Evolutionary conservation across 2,329 filamentous ascomycete species (phyloP).

Genomic region (Periglandula ipomoeae): DNA sequence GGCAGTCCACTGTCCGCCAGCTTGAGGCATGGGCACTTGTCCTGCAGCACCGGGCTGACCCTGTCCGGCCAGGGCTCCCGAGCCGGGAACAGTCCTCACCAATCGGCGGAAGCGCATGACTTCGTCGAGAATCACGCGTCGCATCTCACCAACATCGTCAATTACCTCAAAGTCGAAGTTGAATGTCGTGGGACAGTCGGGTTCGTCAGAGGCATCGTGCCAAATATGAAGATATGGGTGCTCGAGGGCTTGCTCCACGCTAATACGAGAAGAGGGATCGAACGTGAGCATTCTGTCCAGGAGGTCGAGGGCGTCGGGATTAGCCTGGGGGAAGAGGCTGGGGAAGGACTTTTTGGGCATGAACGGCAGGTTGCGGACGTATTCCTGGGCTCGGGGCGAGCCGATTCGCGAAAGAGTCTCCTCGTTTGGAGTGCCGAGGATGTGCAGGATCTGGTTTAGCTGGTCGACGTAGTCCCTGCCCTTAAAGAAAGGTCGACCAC

Average conservation of each 20-base stretch:
- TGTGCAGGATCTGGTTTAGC: conserved; percentile 97
- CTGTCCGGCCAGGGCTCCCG: conserved; percentile 21
- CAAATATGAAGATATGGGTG: conserved; percentile 96
- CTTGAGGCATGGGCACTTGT: conserved; percentile 44
- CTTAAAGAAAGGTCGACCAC: conserved; percentile 97
- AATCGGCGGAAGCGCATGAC: conserved; percentile 72
- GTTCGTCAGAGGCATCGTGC: conserved; percentile 96
- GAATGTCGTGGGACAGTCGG: conserved; percentile 84
- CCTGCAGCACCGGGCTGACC: conserved; percentile 28
- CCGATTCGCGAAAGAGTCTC: conserved; percentile 90
- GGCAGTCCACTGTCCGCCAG: conserved; percentile 44
- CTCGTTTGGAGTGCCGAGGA: conserved; percentile 92
- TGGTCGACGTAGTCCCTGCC: conserved; percentile 98
- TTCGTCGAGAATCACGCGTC: conserved; percentile 94
- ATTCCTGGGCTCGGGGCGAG: conserved; percentile 91
- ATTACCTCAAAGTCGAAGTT: conserved; percentile 99
- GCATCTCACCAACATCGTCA: conserved; percentile 91
- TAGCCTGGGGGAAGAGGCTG: conserved; percentile 83
- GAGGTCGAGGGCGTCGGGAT: conserved; percentile 89
- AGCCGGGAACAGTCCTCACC: conserved; percentile 42
- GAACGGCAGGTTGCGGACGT: conserved; percentile 89
- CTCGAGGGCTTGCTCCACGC: conserved; percentile 89
- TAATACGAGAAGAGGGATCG: conserved; percentile 86
- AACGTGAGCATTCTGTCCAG: conserved; percentile 97
- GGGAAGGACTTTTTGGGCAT: conserved; percentile 93